A percentile compares a stretch with the other conserved stretches of the same genome.
phyloP scores from a whole-genome alignment of 192 early-diverging fungal genomes.

The Coemansia reversa region DNA sequence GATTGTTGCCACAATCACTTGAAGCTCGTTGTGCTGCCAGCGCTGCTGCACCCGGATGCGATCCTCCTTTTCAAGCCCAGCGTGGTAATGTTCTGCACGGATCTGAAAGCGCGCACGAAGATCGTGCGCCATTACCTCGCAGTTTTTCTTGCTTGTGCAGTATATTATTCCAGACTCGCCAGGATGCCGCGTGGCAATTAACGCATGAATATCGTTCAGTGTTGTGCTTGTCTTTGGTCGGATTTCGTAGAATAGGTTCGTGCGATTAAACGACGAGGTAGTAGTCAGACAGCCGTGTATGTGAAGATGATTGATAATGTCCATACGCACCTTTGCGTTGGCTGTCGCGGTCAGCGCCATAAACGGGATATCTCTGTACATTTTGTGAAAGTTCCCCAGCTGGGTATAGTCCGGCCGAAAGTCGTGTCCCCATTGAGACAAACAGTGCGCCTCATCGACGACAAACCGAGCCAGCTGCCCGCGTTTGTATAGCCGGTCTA shows the following conservation, averaged over 20 bases:
- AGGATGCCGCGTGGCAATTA: conserved; percentile 63
- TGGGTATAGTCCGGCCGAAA: conserved; percentile 92
- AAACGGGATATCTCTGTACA: conserved; percentile 75
- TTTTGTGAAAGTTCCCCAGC: conserved; percentile 62
- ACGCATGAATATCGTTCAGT: conserved; percentile 72
- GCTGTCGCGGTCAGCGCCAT: conserved; percentile 98
- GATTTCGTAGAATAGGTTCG: conserved; percentile 79
- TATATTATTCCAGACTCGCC: conserved; percentile 92
- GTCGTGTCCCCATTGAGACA: conserved; percentile 97
- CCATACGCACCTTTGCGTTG: conserved; percentile 82
- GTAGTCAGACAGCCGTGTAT: conserved; percentile 70
- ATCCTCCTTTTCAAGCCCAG: conserved; percentile 78
- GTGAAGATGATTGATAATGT: conserved; percentile 72
- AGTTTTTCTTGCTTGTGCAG: conserved; percentile 72
- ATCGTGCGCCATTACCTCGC: conserved; percentile 77
- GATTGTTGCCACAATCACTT: conserved; percentile 92
- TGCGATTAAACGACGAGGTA: conserved; percentile 86
- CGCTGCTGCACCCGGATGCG: conserved; percentile 71
- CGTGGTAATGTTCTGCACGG: conserved; percentile 81
- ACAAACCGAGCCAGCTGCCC: conserved; percentile 81
- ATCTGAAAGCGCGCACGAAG: conserved; percentile 62
- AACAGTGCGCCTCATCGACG: conserved; percentile 96
- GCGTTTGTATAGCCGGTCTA: conserved; percentile 61
- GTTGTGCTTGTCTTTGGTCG: conserved; percentile 59
- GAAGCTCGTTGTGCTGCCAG: conserved; percentile 73